Evolutionary conservation across 306 rosid species (phyloP).

Genomic region (Prunus fruticosa): DNA sequence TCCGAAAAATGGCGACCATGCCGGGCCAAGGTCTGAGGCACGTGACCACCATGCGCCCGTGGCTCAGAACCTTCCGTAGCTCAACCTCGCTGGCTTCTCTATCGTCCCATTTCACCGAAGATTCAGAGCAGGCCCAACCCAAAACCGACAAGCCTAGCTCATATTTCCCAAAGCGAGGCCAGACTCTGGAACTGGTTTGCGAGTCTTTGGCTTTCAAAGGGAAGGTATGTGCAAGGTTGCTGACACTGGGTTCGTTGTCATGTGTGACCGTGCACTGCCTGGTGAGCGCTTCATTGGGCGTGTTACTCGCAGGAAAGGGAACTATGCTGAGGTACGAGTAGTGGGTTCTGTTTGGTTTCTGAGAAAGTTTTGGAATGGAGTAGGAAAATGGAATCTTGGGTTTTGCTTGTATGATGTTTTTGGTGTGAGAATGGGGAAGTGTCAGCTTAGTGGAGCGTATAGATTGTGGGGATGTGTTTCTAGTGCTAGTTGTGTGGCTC

Average conservation of each 20-base stretch:
- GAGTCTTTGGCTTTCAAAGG: conserved; percentile 88
- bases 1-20: conserved; percentile 49
- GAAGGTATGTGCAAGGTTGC: conserved; percentile 81
- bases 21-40: conserved; percentile 62
- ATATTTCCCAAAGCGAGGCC: conserved; percentile 85
- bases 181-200: conserved; percentile 75
- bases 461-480: not conserved
- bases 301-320: conserved; percentile 75
- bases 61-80: conserved; percentile 36
- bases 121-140: conserved; percentile 36
- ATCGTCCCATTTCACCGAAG: conserved; percentile 33
- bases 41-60: conserved; percentile 37
- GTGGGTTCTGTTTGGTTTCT: conserved; percentile 11
- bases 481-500: not conserved
- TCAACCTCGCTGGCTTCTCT: conserved; percentile 32
- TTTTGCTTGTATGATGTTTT: not conserved
- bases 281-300: conserved; percentile 93
- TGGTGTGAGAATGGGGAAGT: not conserved
- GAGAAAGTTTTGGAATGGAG: not conserved
- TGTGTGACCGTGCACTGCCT: conserved; percentile 92
- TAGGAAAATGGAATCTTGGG: not conserved
- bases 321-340: conserved; percentile 68
- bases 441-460: not conserved
- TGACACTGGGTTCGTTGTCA: conserved; percentile 73
- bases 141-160: conserved; percentile 28